Base-by-base conservation (phyloP, 257 asterid species). In the Anisodus tanguticus region DNA sequence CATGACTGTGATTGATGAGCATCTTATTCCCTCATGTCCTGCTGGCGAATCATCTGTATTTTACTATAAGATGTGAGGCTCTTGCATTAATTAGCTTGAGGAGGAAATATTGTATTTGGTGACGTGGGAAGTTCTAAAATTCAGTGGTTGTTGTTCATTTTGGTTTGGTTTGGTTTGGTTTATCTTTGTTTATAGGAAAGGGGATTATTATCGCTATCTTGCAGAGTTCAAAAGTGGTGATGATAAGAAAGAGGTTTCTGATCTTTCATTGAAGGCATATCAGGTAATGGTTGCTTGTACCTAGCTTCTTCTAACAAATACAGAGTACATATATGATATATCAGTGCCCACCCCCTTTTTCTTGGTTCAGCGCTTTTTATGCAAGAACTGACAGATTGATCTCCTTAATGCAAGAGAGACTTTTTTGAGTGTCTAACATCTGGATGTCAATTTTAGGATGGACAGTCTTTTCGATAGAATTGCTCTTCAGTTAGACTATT, bases 1-100 rank as follows among this genome's bases (percentile, higher is more conserved):
- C 77, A 69, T 69, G 77, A 69, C 77, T 69, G 77, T 69, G 19
- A 69, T 69, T 9, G 77, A 69, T 69, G 77, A 69, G 53, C 77
- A 69, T 69, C 77, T 69, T 2, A 69, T 69, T 69, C 77, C 77
- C 77, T 69, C 77, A 8, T 69, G 77, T 41, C 77, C 77, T 69
- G 77, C 77, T 41, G 77, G 77, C 0, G 77, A 69, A 69, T 69
- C 77, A 8, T 69, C 77, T 69, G 77, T 69, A 17, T 69, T 69
- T 16, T 69, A 69, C 77, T 69, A 69, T 43, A 69, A 69, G 31
- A 69, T 69, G 77, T 69, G 77, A 39, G 77, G 26, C 12, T 8
- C 35, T 69, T 69, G 13, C 53, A 13, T 69, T 69, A 39, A 16
- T 69, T 53, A 39, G 26, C n/a, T 39, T 69, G 77, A 7, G 53